Conservation (phyloP, 2,329 filamentous ascomycete species). For the Mariannaea sp. region DNA sequence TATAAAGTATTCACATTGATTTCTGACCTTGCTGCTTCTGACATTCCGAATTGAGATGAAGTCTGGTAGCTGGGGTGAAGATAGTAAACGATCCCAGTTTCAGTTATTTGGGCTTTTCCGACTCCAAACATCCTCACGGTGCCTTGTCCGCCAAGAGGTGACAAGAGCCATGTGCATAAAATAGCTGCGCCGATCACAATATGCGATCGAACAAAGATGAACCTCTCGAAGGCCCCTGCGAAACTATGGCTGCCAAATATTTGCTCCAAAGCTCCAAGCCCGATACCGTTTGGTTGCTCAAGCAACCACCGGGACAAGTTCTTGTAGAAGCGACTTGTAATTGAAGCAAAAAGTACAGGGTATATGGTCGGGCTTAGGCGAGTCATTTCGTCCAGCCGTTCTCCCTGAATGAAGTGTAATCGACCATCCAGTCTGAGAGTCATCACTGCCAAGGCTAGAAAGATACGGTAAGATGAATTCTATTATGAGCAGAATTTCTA, state of each 20-base stretch:
- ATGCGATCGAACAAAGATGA: constrained; percentile 10
- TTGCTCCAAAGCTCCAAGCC: constrained; percentile 16
- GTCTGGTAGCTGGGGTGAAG: constrained; percentile 1
- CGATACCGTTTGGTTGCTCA: constrained; percentile 10
- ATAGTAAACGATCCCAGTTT: background rate
- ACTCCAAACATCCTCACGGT: constrained; percentile 3
- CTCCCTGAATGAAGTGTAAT: background rate
- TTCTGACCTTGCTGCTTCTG: background rate
- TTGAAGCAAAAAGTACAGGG: constrained; percentile 19
- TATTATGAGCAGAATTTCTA: too few species aligned
- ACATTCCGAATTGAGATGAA: background rate
- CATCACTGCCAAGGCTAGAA: too few species aligned
- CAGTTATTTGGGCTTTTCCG: background rate
- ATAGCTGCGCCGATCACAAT: background rate
- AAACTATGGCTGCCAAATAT: constrained; percentile 23
- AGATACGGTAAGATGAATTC: too few species aligned
- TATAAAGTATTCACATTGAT: constrained; percentile 3
- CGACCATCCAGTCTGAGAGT: background rate
- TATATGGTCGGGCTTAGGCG: constrained; percentile 11
- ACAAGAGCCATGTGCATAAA: constrained; percentile 8
- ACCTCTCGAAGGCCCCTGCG: constrained; percentile 8
- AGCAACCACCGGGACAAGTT: constrained; percentile 13
- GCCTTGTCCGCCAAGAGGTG: constrained; percentile 18
- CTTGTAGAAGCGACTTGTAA: constrained; percentile 16
- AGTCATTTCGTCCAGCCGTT: background rate